Base-by-base conservation (phyloP, 2,329 filamentous ascomycete species). In the Talaromyces sp. region DNA sequence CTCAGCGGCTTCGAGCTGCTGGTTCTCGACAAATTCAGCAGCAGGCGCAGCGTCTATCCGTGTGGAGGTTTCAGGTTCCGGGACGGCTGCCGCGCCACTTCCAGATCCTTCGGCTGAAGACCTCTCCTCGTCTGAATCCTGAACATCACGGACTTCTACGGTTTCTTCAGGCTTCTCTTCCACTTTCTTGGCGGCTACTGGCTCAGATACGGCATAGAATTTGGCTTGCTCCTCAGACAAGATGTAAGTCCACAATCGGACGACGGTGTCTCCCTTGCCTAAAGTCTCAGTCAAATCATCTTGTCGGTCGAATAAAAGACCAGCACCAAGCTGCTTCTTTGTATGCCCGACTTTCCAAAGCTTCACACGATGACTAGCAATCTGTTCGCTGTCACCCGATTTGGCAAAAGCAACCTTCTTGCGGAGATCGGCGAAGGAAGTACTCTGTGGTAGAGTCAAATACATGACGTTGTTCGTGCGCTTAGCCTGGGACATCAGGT, bases 321-420 rank as follows among this genome's bases (percentile, higher is more conserved):
- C 74, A 4, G 76, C 70, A 1, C 70, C 69, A 40, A 70, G 73
- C 16, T 70, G 68, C 44, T 72, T 69, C 60, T 70, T 71, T 46
- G 70, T 70, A 35, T 74, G 73, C 40, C 75, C 75, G 44, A 79
- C 72, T 50, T 73, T 71, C 77, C 77, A 79, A 21, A 79, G 69
- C 40, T 76, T 77, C 50, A 79, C 69, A 52, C 72, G 69, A 58
- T 78, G 73, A 1, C 74, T 68, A 11, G 65, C 65, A 40, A 73
- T 64, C 4, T 62, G 54, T 7, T 71, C 67, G 1, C 66, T 57
- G 2, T 65, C 69, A 5, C 69, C 67, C 14, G 73, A 73, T 28
- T 73, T 69, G 66, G 70, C 72, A 7, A 67, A 39, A 3, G 75
- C 70, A 25, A 78, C 72, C 64, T 73, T 74, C 65, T 72, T 73